phyloP scores from a whole-genome alignment of 139 green algal species.

The Auxenochlorella pyrenoidosa region DNA sequence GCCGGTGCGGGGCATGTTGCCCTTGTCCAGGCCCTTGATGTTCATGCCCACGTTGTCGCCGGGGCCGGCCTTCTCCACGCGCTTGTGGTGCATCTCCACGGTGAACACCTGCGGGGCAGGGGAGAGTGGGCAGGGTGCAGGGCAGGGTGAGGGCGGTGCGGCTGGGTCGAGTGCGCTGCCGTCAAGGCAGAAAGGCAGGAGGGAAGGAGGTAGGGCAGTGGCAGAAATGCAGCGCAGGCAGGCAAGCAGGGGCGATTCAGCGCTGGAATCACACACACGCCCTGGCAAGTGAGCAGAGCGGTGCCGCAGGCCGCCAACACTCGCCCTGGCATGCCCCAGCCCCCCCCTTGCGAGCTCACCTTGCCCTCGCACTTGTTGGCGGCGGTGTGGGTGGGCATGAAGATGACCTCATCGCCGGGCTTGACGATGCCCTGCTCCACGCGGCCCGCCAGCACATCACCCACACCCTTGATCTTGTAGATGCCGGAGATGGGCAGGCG shows the following conservation, averaged over 20 bases:
- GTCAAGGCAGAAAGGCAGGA: too few species aligned
- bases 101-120: constrained; percentile 81
- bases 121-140: neutral
- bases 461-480: constrained; percentile 99
- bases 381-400: constrained; percentile 89
- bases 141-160: neutral
- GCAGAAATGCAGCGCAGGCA: too few species aligned
- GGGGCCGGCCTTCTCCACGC: constrained; percentile 88
- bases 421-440: constrained; percentile 98
- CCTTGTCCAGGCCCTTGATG: constrained; percentile 96
- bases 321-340: neutral
- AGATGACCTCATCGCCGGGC: constrained; percentile 90
- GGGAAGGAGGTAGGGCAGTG: too few species aligned
- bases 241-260: neutral
- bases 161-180: neutral
- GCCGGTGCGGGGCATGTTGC: constrained; percentile 91
- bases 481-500: constrained; percentile 93
- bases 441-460: constrained; percentile 97
- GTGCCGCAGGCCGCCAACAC: neutral
- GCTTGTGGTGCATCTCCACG: constrained; percentile 99
- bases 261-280: neutral
- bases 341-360: constrained; percentile 41
- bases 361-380: constrained; percentile 93
- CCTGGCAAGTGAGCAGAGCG: neutral
- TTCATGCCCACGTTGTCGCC: constrained; percentile 99